phyloP scores from a whole-genome alignment of 805 yeast genomes.

The Nakazawaea anatomiae region DNA sequence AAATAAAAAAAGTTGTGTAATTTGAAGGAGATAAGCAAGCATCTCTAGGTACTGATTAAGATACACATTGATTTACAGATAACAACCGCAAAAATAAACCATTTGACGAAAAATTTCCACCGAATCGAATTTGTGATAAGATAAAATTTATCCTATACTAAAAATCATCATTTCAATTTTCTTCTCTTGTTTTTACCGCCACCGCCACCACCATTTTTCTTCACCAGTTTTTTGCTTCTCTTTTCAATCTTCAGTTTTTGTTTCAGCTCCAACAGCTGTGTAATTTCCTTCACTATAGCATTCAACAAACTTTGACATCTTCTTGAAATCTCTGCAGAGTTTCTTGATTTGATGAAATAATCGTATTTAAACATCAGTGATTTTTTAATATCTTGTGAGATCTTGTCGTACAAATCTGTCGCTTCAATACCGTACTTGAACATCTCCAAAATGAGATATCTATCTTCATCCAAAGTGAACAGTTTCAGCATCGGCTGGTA shows the following conservation, averaged over 20 bases:
- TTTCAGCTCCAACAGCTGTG: constrained; percentile 27
- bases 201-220: not conserved
- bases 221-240: not conserved
- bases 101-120: too few relatives aligned
- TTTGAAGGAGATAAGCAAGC: too few relatives aligned
- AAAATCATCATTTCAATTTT: not conserved
- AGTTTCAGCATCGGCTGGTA: constrained; percentile 70
- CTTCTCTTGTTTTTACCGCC: not conserved
- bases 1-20: too few relatives aligned
- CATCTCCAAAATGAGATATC: constrained; percentile 76
- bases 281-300: constrained; percentile 61
- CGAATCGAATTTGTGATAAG: too few relatives aligned
- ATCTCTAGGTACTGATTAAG: too few relatives aligned
- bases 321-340: constrained; percentile 71
- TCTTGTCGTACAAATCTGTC: constrained; percentile 70
- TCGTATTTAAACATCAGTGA: constrained; percentile 82
- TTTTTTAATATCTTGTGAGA: constrained; percentile 66
- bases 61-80: too few relatives aligned
- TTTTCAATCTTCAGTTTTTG: not conserved
- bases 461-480: constrained; percentile 85
- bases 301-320: constrained; percentile 75
- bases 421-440: constrained; percentile 77
- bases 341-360: constrained; percentile 78
- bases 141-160: too few relatives aligned
- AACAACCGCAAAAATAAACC: too few relatives aligned